These are phyloP conservation scores for Ceratocystis albifundus DNA, from an alignment of 2,329 filamentous ascomycete genomes.

Conservation along the genomic window DNA sequence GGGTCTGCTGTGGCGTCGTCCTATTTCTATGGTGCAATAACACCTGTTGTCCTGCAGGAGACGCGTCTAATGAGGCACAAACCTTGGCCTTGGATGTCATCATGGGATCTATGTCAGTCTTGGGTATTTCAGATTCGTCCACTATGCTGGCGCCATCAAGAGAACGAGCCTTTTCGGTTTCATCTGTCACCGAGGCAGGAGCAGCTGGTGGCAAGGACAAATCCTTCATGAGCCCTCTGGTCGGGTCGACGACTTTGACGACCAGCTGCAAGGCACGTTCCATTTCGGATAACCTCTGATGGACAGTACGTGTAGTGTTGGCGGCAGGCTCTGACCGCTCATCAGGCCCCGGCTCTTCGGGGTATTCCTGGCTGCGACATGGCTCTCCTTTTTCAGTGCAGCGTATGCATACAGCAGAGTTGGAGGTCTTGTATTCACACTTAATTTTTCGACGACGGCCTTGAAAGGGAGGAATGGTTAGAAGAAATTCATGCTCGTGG, in stretches of 20 bases:
- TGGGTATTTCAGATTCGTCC: neutral
- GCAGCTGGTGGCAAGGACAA: neutral
- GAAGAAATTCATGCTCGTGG: neutral
- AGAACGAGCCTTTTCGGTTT: neutral
- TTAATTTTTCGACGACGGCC: constrained; percentile 40
- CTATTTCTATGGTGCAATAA: neutral
- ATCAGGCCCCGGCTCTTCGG: constrained; percentile 27
- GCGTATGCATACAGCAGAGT: constrained; percentile 36
- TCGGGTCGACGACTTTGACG: constrained; percentile 14
- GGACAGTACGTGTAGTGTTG: constrained; percentile 12
- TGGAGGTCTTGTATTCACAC: constrained; percentile 37
- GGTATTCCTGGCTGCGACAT: constrained; percentile 41
- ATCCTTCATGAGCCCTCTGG: neutral
- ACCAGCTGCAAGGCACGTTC: constrained; percentile 19
- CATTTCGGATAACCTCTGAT: constrained; percentile 21
- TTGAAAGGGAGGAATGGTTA: constrained; percentile 18
- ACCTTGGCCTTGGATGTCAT: neutral
- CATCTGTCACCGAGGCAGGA: neutral
- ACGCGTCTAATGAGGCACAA: neutral
- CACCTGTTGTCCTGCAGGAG: neutral
- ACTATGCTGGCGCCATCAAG: neutral
- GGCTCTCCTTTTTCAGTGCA: constrained; percentile 36
- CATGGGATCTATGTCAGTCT: no score
- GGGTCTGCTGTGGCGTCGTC: neutral
- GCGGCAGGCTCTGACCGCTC: constrained; percentile 19